Evolutionary conservation across 163 green algal species (phyloP).

Genomic region (Scenedesmus sp.): DNA sequence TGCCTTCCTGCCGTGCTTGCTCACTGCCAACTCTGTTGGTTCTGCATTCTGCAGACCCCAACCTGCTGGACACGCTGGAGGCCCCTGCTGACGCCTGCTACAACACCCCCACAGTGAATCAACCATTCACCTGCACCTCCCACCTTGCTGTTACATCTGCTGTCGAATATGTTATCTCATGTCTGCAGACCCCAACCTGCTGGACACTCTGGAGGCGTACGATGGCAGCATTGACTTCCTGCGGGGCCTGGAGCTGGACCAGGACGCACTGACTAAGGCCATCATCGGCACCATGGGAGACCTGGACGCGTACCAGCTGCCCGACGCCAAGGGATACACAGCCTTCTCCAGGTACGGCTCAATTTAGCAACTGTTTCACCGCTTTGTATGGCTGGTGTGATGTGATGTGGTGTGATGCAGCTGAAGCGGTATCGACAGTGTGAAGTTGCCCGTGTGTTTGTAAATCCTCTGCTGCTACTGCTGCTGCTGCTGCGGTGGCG

Average conservation of each 20-base stretch:
- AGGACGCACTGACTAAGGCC: slow-evolving; percentile 91
- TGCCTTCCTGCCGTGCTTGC: too few species aligned
- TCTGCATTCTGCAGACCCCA: slow-evolving; percentile 83
- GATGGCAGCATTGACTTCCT: slow-evolving; percentile 94
- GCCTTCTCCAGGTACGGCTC: slow-evolving; percentile 39
- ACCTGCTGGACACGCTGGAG: slow-evolving; percentile 94
- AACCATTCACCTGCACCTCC: too few species aligned
- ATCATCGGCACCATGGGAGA: slow-evolving; percentile 98
- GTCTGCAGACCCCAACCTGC: slow-evolving; percentile 94
- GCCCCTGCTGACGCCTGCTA: slow-evolving; percentile 84
- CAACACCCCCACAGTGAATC: too few species aligned
- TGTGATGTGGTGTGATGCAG: too few species aligned
- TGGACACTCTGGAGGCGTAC: slow-evolving; percentile 94
- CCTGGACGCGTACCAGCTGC: slow-evolving; percentile 98
- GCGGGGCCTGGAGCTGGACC: slow-evolving; percentile 81
- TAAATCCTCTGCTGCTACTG: not conserved
- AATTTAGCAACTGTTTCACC: not conserved
- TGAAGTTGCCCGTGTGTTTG: not conserved
- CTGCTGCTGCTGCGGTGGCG: not conserved
- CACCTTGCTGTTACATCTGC: too few species aligned
- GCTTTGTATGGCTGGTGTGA: not conserved
- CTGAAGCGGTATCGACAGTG: not conserved
- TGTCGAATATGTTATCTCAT: not conserved
- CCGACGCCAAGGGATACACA: slow-evolving; percentile 90
- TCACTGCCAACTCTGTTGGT: too few species aligned